Evolutionary conservation across 805 yeast species (phyloP).

Genomic region (Ogataea polymorpha): DNA sequence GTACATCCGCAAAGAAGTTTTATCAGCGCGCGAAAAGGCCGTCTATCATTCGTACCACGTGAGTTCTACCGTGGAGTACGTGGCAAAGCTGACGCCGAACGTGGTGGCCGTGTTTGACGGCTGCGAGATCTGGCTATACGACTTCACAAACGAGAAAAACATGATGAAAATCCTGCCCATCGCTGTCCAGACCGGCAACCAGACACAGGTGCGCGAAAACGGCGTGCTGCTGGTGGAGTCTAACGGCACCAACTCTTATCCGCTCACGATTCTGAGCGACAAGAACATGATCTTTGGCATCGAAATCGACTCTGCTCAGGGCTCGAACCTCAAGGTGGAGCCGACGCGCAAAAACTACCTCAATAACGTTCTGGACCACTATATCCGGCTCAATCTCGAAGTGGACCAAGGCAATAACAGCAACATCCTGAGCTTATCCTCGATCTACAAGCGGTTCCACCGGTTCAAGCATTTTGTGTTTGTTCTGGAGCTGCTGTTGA

Average conservation of each 20-base stretch:
- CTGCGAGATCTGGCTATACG: conserved; percentile 30
- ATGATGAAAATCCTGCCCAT: conserved; percentile 28
- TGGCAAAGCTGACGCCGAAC: conserved; percentile 27
- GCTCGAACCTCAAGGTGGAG: conserved; percentile 26
- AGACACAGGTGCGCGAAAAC: conserved; percentile 10
- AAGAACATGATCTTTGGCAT: conserved; percentile 49
- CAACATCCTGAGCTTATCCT: conserved; percentile 27
- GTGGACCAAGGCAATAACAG: conserved; percentile 16
- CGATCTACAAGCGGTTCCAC: conserved; percentile 36
- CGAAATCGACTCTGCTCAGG: conserved; percentile 38
- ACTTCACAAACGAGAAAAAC: conserved; percentile 25
- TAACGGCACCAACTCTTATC: conserved; percentile 42
- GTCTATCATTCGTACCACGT: conserved; percentile 26
- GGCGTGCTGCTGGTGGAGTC: conserved; percentile 20
- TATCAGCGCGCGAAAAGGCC: conserved; percentile 8
- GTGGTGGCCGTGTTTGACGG: conserved; percentile 34
- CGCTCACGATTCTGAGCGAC: conserved; percentile 42
- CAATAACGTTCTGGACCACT: conserved; percentile 46
- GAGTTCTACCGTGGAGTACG: conserved; percentile 30
- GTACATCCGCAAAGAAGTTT: conserved; percentile 24
- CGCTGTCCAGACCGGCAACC: conserved; percentile 32
- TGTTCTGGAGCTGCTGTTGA: conserved; percentile 48
- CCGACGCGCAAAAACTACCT: conserved; percentile 42
- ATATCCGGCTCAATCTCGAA: conserved; percentile 34
- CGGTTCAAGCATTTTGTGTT: conserved; percentile 43